Evolutionary conservation across 306 rosid species (phyloP), one percentile per base, ranked within the genome.

Genomic region (Glycyrrhiza uralensis): DNA sequence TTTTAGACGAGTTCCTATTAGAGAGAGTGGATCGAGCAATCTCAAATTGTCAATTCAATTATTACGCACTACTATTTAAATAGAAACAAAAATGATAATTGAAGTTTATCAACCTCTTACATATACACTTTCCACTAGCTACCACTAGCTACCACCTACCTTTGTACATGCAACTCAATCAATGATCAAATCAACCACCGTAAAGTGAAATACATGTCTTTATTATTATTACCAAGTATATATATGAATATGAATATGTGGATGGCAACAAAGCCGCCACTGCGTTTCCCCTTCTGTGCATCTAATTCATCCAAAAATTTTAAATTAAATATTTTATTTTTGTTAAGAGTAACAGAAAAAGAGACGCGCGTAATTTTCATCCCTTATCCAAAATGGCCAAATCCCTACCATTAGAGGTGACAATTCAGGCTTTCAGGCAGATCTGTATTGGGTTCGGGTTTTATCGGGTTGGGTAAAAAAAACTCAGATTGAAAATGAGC

Each of bases 251-350:
- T 47, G 76, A n/a, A 36, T 38, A 44, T 26, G 12, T 47, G 76
- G 14, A 36, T 38, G 84, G 73, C 75, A 64, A 24, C 15, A 10
- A 74, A 18, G 58, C 64, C 33, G 66, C 79, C 69, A 51, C 26
- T 63, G 29, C 18, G 73, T 72, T 19, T 22, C 55, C 56, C 54
- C 35, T 22, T 7, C 32, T 17, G 28, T 26, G 61, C 80, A 59
- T 76, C 64, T 32, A 49, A 75, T 1, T 70, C 32, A 26, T 55
- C 12, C 7, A 70, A 38, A 23, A 2, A 51, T 22, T n/a, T 51
- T 4, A 54, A 28, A 54, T 26, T 35, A 26, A 18, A 32, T 54
- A 3, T 26, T 17, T 1, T 3, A 39, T 39, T 39, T 39, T 3
- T 3, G 2, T 8, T n/a, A 55, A 23, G n/a, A n/a, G n/a, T n/a